Evolutionary conservation across 768 basidiomycete genomes (phyloP), one percentile per base, ranked within the genome.

Genomic region (Cystobasidiopsis lactophilus): DNA sequence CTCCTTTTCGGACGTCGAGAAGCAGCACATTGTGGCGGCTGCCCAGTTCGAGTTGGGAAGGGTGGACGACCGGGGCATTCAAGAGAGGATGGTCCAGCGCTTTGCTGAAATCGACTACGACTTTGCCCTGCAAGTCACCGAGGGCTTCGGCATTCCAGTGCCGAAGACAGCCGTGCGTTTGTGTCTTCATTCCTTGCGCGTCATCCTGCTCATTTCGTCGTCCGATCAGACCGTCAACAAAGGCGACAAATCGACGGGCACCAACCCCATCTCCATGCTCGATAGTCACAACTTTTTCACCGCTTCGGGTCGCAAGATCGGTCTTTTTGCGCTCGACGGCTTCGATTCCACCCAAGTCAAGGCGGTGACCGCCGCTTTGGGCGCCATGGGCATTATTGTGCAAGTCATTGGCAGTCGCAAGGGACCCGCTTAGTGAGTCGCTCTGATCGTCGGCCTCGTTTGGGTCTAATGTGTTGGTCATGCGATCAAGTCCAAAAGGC

Each of bases 11-110:
- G 60, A 69, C 0, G 64, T 75, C 52, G 86, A 89, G 70, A 77
- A 79, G 66, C 56, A 67, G n/a, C 83, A 88, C 64, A 69, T 86
- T 29, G 67, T 76, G 46, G 62, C 68, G 3, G 85, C 82, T 3
- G 71, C 82, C 53, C 75, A 77, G 13, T 89, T 91, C 64, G 85
- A 88, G 67, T 72, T 91, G 31, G 77, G 76, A 53, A 83, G 86
- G 62, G 82, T 80, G 66, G 79, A 83, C 49, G 82, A 86, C 59
- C 73, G 74, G 0, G 66, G 69, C 2, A 80, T 89, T 1, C 80
- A 79, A 65, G 68, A 75, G 63, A 70, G 70, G 2, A 80, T 82
- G 64, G 75, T 80, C 51, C 70, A 74, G 39, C 63, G 79, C 16
- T 73, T 83, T 58, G 80, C 77, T 64, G 69, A 79, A 61, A 75